Conservation (phyloP, 1,139 yeast species). For the Hyphopichia fennica region DNA sequence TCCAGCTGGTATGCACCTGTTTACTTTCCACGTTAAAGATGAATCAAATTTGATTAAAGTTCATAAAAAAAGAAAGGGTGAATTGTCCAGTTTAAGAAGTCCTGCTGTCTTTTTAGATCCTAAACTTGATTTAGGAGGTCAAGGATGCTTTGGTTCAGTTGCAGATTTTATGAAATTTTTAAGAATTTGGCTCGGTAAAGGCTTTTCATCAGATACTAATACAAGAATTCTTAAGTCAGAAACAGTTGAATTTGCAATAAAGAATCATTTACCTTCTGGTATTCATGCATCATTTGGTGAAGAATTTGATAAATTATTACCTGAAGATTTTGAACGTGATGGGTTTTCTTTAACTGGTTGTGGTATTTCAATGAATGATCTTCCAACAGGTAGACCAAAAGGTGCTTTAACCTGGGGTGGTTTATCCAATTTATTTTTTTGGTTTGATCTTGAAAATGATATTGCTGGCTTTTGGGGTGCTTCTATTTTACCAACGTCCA, state of each 20-base stretch:
- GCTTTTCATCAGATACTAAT: slow-evolving; percentile 41
- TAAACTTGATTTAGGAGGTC: slow-evolving; percentile 48
- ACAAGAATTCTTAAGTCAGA: slow-evolving; percentile 28
- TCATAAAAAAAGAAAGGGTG: background rate
- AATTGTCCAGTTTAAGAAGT: background rate
- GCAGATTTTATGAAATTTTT: slow-evolving; percentile 45
- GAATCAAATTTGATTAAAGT: slow-evolving; percentile 23
- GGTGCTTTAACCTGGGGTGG: slow-evolving; percentile 48
- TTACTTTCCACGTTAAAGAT: slow-evolving; percentile 35
- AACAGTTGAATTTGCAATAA: slow-evolving; percentile 31
- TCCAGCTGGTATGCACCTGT: slow-evolving; percentile 43
- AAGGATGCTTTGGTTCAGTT: slow-evolving; percentile 46
- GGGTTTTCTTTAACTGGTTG: slow-evolving; percentile 80
- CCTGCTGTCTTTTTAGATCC: slow-evolving; percentile 20
- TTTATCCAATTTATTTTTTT: slow-evolving; percentile 43
- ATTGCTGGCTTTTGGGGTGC: slow-evolving; percentile 46
- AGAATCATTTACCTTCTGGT: slow-evolving; percentile 35
- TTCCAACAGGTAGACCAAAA: slow-evolving; percentile 41
- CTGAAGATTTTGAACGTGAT: slow-evolving; percentile 52
- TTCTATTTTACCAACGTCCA: slow-evolving; percentile 35
- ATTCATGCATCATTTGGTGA: slow-evolving; percentile 20
- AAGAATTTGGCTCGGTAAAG: slow-evolving; percentile 47
- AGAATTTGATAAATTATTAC: slow-evolving; percentile 8
- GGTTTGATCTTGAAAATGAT: slow-evolving; percentile 45
- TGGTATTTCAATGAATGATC: slow-evolving; percentile 53